Conservation (phyloP, 2,329 filamentous ascomycete genomes). For the Dichotomopilus funicola region DNA sequence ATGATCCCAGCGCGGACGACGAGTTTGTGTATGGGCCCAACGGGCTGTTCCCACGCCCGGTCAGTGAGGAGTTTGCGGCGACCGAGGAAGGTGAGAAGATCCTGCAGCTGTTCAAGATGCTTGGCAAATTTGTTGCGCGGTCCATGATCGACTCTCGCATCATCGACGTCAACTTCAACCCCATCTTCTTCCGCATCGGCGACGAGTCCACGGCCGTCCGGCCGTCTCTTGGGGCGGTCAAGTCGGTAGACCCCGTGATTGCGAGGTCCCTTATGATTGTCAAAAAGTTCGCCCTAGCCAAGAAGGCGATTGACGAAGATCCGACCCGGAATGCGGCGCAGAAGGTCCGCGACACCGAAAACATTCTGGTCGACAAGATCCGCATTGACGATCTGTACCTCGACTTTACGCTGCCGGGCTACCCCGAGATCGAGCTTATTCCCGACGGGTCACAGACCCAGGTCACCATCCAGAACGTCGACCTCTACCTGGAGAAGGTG, state of each 20-base stretch:
- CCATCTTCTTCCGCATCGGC: conserved; percentile 93
- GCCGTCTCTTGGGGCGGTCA: conserved; percentile 83
- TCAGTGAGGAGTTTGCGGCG: conserved; percentile 69
- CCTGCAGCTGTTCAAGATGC: conserved; percentile 80
- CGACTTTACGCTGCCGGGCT: conserved; percentile 92
- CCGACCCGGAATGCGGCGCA: conserved; percentile 56
- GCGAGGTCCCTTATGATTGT: conserved; percentile 80
- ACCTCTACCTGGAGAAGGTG: conserved; percentile 77
- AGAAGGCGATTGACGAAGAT: conserved; percentile 73
- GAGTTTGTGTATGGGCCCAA: conserved; percentile 81
- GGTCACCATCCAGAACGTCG: conserved; percentile 89
- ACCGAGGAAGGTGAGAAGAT: conserved; percentile 81
- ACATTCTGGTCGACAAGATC: conserved; percentile 68
- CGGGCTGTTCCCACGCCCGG: conserved; percentile 85
- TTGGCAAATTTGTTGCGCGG: conserved; percentile 94
- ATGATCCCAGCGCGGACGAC: conserved; percentile 63
- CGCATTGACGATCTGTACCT: conserved; percentile 80
- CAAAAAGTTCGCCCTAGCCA: conserved; percentile 77
- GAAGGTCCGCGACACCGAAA: conserved; percentile 63
- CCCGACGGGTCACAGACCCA: conserved; percentile 65
- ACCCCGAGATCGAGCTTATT: conserved; percentile 77
- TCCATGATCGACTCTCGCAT: conserved; percentile 98
- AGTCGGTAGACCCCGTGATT: conserved; percentile 78
- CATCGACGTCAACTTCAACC: conserved; percentile 95
- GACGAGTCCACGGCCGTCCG: conserved; percentile 61